Conservation (phyloP, 148 eudicot genomes). For the Pharnaceum exiguum region DNA sequence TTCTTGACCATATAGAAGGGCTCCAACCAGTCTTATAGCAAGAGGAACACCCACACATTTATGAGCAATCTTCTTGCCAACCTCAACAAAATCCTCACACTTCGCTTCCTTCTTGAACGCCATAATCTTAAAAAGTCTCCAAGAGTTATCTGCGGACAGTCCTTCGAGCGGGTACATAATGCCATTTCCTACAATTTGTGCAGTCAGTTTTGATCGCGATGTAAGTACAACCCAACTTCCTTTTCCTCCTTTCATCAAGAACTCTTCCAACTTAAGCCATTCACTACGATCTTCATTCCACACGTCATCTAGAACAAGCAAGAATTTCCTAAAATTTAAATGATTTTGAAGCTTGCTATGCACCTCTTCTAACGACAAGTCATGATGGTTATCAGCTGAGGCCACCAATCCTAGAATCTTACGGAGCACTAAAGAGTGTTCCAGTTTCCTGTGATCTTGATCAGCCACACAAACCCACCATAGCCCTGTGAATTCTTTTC, state of each 20-base stretch:
- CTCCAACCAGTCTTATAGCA: conserved; percentile 19
- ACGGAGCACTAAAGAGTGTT: not conserved
- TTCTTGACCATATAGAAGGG: conserved; percentile 16
- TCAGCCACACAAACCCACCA: not conserved
- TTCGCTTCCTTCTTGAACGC: conserved; percentile 15
- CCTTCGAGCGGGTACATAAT: conserved; percentile 12
- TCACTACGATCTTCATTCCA: conserved; percentile 15
- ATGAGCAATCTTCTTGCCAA: conserved; percentile 19
- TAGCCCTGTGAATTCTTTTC: not conserved
- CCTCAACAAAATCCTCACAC: not conserved
- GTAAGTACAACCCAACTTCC: conserved; percentile 37
- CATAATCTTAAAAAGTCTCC: conserved; percentile 27
- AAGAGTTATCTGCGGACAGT: conserved; percentile 22
- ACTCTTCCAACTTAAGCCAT: conserved; percentile 18
- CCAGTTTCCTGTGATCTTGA: not conserved
- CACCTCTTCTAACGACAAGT: conserved; percentile 14
- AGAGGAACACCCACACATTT: conserved; percentile 13
- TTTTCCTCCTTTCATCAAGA: conserved; percentile 12
- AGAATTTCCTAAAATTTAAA: conserved; percentile 12
- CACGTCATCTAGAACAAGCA: conserved; percentile 35
- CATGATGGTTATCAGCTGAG: not conserved
- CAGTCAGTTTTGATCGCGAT: conserved; percentile 28
- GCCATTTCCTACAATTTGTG: conserved; percentile 23
- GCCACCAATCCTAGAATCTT: not conserved
- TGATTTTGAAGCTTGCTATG: not conserved